Conservation (phyloP, 2,329 filamentous ascomycete genomes). For the Calonectria honghensis region DNA sequence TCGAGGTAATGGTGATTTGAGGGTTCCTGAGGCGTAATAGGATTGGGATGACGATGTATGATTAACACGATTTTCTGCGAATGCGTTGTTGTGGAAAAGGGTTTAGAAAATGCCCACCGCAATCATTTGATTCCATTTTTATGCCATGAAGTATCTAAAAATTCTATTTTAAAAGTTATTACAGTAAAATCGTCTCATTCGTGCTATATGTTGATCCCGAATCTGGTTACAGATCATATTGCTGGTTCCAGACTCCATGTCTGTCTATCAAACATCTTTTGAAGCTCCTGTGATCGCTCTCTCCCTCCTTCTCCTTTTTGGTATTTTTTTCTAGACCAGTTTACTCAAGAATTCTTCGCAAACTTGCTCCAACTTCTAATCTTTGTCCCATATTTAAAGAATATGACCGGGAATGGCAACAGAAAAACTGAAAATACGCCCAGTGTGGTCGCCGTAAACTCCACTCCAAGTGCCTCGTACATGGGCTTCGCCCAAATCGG, state of each 20-base stretch:
- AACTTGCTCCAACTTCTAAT: constrained; percentile 33
- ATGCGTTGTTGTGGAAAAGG: background rate
- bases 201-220: background rate
- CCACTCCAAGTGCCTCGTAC: constrained; percentile 27
- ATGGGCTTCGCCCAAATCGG: constrained; percentile 32
- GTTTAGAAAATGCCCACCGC: background rate
- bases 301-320: background rate
- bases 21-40: background rate
- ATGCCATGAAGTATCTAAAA: background rate
- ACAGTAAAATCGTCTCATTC: background rate
- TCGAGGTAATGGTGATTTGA: background rate
- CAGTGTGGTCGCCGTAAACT: constrained; percentile 18
- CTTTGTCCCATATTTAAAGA: constrained; percentile 25
- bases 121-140: background rate
- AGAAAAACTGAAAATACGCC: constrained; percentile 15
- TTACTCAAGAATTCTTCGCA: background rate
- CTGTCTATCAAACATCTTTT: background rate
- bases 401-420: constrained; percentile 23
- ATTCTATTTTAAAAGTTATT: background rate
- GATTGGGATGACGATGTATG: background rate
- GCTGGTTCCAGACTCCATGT: background rate
- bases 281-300: background rate
- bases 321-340: background rate
- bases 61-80: background rate
- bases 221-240: background rate